Evolutionary conservation across 306 rosid genomes (phyloP).

Genomic region (Prunus mume): DNA sequence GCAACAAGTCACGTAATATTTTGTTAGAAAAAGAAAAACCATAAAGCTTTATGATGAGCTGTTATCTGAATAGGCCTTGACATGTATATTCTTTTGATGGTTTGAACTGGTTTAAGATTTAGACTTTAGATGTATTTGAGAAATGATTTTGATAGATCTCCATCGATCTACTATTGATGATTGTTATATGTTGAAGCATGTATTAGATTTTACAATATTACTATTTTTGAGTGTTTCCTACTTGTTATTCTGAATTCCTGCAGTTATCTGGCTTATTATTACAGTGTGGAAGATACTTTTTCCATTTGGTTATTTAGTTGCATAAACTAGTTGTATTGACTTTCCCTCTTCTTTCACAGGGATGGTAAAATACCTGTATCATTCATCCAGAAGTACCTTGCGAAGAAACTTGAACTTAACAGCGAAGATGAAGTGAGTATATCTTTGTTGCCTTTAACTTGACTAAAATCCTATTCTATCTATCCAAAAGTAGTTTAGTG

Average conservation of each 20-base stretch:
- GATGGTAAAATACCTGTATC: constrained; percentile 89
- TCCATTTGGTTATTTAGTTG: not conserved
- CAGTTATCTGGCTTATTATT: not conserved
- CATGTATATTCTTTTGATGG: not conserved
- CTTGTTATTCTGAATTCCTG: not conserved
- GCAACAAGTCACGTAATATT: not conserved
- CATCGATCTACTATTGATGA: not conserved
- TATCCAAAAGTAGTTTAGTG: not conserved
- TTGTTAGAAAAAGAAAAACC: not conserved
- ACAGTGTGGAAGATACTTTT: not conserved
- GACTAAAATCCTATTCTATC: not conserved
- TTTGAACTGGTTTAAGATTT: not conserved
- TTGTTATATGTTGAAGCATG: not conserved
- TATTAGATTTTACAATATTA: not conserved
- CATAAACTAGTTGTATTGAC: not conserved
- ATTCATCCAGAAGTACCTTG: constrained; percentile 80
- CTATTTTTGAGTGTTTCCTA: not conserved
- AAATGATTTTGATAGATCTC: not conserved
- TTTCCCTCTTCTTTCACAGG: constrained; percentile 39
- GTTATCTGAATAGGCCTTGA: not conserved
- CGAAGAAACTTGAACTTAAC: constrained; percentile 78
- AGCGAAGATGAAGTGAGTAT: constrained; percentile 78
- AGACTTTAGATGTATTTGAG: not conserved
- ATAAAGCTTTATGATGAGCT: not conserved
- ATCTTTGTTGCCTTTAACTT: constrained; percentile 14